Evolutionary conservation across 768 basidiomycete genomes (phyloP), one percentile per base, ranked within the genome.

Genomic region (Hygrophoropsis aurantiaca): DNA sequence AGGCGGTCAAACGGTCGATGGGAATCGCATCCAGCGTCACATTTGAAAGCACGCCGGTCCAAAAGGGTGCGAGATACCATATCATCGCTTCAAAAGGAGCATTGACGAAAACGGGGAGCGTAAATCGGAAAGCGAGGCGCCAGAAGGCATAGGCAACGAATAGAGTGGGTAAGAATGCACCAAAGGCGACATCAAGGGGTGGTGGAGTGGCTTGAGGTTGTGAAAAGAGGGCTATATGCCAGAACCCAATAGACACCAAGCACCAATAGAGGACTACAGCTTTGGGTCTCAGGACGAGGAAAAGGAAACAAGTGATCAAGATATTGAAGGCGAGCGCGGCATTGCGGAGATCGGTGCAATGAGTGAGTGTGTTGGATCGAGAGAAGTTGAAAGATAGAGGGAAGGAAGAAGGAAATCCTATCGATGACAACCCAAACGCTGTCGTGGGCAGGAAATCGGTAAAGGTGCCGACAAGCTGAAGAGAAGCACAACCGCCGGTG

Each of bases 121-220:
- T 82, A 61, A 85, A 88, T 9, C 90, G 79, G 64, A 84, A 80
- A 1, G 85, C 84, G 21, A 84, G 62, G 19, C 85, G 76, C 87
- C 90, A 93, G 56, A 94, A 84, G 11, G 73, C 84, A 49, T 91
- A 90, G 9, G 77, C 79, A 44, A 91, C 79, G 56, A 91, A 93
- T 18, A 94, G 72, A 0, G 78, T 65, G 0, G 91, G 90, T 8
- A 94, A 73, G 68, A 94, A 94, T 5, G 79, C 77, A 24, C 77
- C 79, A 53, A 94, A 91, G 5, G 81, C 87, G n/a, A 72, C 69
- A 46, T 85, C 80, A 46, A 93, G 65, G 21, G 77, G 75, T 5
- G 92, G 90, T 27, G 87, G 85, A 5, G 73, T 74, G 1, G 72
- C 74, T 38, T 69, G 78, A 5, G 86, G 85, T 57, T 92, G 85